Base-by-base conservation (phyloP, 371 early-diverging fungal species). In the Spiromyces aspiralis region DNA sequence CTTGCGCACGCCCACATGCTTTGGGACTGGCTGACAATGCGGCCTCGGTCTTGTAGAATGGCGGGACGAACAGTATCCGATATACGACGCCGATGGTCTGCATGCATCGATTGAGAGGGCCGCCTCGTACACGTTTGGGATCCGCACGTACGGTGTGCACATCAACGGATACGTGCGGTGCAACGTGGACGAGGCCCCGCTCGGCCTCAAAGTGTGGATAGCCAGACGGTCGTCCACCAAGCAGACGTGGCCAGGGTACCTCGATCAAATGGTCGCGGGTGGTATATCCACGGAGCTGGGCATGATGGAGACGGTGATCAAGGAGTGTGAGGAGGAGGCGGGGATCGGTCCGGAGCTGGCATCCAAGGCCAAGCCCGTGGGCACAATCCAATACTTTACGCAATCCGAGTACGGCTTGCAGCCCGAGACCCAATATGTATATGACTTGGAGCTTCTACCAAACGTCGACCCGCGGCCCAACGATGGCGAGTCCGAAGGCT, bases 261-360 rank as follows among this genome's bases (percentile, higher is more conserved):
- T 93, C 43, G 96, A 93, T 60, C 89, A 90, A 51, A 75, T 83
- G 45, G 90, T 71, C 3, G 90, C 87, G 0, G 96, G 96, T 16
- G 94, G 94, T 12, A 80, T 94, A 49, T 72, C 84, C 12, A 50
- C 65, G 16, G 73, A 71, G 4, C 61, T 75, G 20, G 68, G 75
- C 1, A 77, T 82, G 0, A 54, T 64, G 27, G 79, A 75, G 23
- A 81, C 84, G 1, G 71, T 89, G 16, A 54, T 89, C 26, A 87
- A 90, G 58, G 96, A 95, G 55, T 89, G 88, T 56, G 73, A 73
- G 52, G 96, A 95, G 67, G 95, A 95, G 61, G 94, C 87, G 2
- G 79, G 78, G 24, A 72, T 95, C 27, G 78, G 85, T 0, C 42
- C 35, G 2, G 44, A 44, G 13, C 22, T 67, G 6, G 52, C 61